A percentile compares a stretch with the other conserved stretches of the same genome.
phyloP scores from a whole-genome alignment of 2,329 filamentous ascomycete species.

The Phoma herbarum region DNA sequence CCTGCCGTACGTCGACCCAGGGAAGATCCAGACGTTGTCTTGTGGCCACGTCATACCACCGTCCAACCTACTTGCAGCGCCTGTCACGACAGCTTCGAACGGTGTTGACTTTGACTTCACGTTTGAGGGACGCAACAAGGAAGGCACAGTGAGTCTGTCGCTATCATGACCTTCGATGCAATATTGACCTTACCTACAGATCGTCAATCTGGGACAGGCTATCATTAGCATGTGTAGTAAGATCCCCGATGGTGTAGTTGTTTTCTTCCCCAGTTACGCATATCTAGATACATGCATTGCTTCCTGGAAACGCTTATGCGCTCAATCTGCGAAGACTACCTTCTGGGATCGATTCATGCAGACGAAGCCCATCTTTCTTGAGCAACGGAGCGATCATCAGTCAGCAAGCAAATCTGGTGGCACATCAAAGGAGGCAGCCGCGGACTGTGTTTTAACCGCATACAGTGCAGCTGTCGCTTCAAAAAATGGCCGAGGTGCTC shows the following conservation, averaged over 20 bases:
- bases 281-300: constrained; percentile 78
- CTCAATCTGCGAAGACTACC: constrained; percentile 10
- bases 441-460: constrained; percentile 74
- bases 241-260: constrained; percentile 88
- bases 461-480: constrained; percentile 73
- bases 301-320: constrained; percentile 51
- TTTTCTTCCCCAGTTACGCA: constrained; percentile 95
- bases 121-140: constrained; percentile 77
- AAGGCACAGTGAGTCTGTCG: constrained; percentile 62
- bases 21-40: constrained; percentile 79
- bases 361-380: constrained; percentile 63
- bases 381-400: constrained; percentile 43
- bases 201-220: constrained; percentile 76
- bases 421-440: constrained; percentile 58
- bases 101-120: constrained; percentile 81
- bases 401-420: constrained; percentile 66
- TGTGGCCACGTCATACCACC: constrained; percentile 93
- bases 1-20: constrained; percentile 74
- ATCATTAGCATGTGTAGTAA: constrained; percentile 75
- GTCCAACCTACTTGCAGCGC: constrained; percentile 80
- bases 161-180: not conserved
- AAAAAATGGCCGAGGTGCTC: constrained; percentile 67
- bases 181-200: constrained; percentile 46
- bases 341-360: constrained; percentile 65
- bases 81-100: constrained; percentile 63